Evolutionary conservation across 108 stramenopile species (phyloP), one percentile per base, ranked within the genome.

Genomic region (Seminavis robusta): DNA sequence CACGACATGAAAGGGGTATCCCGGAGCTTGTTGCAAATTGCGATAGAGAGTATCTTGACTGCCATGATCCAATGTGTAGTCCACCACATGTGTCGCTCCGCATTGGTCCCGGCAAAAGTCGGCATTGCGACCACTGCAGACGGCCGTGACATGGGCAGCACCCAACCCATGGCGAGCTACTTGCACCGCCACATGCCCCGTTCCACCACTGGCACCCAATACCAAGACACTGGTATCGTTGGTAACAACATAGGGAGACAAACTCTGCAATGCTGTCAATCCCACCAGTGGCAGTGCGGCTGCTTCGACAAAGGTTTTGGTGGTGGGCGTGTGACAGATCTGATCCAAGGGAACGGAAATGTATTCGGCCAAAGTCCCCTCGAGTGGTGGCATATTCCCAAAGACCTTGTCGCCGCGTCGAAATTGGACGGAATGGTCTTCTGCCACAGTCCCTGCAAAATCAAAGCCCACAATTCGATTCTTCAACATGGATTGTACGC

Each of bases 141-240:
- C 52, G 16, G 67, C 71, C 3, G 39, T 40, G 11, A 73, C 50
- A 24, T 43, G 26, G 1, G 20, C 6, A 7, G 71, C 75, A 20
- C 76, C 74, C 38, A 70, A 49, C 10, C 48, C 52, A 4, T 15
- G 48, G 32, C 47, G 60, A 15, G 76, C 76, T 4, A 74, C 41
- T 62, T 77, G 76, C 15, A 78, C 28, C n/a, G 76, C 76, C 0
- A 75, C 65, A 49, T 83, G 81, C 9, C 81, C 81, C 15, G 68
- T 65, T 9, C 81, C 81, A 23, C 81, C 81, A 10, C 56, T 60
- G 10, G 62, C 81, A 29, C 81, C 81, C 26, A 83, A 30, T 1
- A 83, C 46, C 25, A 83, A 46, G 8, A 83, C 68, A 13, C 10
- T 25, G 1, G 23, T 16, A 23, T 33, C 2, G 20, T 59, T 54